Base-by-base conservation (phyloP, 2,329 filamentous ascomycete genomes). In the Bisporella sp. region DNA sequence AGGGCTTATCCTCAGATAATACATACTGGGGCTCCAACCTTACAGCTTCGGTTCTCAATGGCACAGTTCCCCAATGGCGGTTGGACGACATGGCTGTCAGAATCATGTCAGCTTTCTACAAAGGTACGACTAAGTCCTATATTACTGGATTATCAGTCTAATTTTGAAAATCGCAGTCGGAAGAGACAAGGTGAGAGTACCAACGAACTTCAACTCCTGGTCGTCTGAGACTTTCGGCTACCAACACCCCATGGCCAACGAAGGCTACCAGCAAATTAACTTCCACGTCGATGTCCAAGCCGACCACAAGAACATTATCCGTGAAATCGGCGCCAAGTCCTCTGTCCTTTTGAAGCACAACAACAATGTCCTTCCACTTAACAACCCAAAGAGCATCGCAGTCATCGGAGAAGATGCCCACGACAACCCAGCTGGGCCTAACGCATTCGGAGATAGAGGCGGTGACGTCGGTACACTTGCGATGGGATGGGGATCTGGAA, bases 401-500 rank as follows among this genome's bases (percentile, higher is more conserved):
- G 57, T 74, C 1, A 72, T 74, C 46, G 72, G 76, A 6, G 71
- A 69, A 2, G 74, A 76, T 57, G 74, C 74, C 0, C 72, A 74
- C 37, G 66, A 69, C 31, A 76, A 78, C 60, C 58, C 76, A 46
- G 73, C 69, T 54, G 85, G 85, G 0, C 73, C 83, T 41, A 88
- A 89, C 58, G 75, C 77, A 11, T 89, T 85, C 60, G 63, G 67
- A 0, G 82, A 87, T 57, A 47, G 52, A 13, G 72, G 72, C 12
- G 83, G 79, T 47, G 66, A 80, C 51, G 62, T 69, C 4, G 80
- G 80, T 11, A 82, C 78, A 2, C 70, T 89, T 1, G 85, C 79
- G 32, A 87, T 89, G 35, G 75, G 80, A 8, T 92, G 88, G 87
- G 88, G 88, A 4, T 87, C 82, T 4, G 88, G 88, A 49, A 84